Base-by-base conservation (phyloP, 768 basidiomycete species). In the Paxillus ammoniavirescens region DNA sequence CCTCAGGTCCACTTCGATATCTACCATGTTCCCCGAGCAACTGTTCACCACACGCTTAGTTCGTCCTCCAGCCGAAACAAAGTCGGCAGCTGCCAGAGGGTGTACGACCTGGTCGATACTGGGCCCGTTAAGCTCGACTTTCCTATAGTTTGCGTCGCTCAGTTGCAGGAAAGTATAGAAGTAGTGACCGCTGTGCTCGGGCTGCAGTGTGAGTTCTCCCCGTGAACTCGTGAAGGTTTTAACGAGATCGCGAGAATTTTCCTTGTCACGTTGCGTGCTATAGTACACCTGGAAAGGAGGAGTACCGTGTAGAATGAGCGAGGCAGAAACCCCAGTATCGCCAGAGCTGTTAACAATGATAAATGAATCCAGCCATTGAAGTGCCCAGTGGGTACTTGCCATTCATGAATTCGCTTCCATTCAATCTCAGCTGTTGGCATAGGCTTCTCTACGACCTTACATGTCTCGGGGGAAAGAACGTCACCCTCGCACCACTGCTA, bases 391-490 rank as follows among this genome's bases (percentile, higher is more conserved):
- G 6, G 23, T 41, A 23, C 37, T 38, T 59, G 91, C 93, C 93
- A 94, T 75, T 95, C 93, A 56, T 93, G 91, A 54, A 95, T 89
- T 47, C 86, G 86, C 61, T 86, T 89, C 84, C 91, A 93, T 70
- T 87, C 82, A 54, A 96, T 90, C 62, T 95, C 87, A 21, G 92
- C 90, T 3, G 82, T 83, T 2, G 94, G 94, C 30, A 79, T 63
- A 4, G 91, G 89, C 57, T 82, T 79, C 66, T 93, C 84, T 28
- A 87, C 71, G 3, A 95, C 90, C 52, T 74, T 80, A 61, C 92
- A 93, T 5, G 76, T 82, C 52, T 93, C 91, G 1, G 93, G 92
- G 45, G 89, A 87, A 40, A 92, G 74, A 1, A 98, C 84, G 53
- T 89, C 87, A 6, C 94, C 94, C 41, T 81, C 73, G 62, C 94